Evolutionary conservation across 352 stramenopile genomes (phyloP), one percentile per base, ranked within the genome.

Genomic region (Phytopythium boreale): DNA sequence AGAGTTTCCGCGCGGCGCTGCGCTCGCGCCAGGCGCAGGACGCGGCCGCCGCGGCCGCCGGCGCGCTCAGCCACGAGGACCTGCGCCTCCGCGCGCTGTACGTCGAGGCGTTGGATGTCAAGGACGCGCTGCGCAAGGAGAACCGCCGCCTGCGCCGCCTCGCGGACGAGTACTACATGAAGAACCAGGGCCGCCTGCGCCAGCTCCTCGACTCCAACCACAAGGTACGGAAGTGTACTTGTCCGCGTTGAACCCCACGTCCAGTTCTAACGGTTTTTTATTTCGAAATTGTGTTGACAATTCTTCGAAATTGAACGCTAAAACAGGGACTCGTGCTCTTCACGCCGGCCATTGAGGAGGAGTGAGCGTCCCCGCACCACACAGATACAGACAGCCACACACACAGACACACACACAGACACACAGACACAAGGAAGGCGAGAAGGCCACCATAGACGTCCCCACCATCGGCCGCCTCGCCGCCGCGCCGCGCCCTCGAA

Each of bases 81-180:
- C 41, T 66, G 49, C 70, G 78, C 29, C 56, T 80, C 24, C 71
- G 71, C 24, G 67, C 77, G 36, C 50, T 82, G 34, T 82, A 82
- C 71, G 62, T 84, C 47, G 65, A 78, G 43, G 77, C 68, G 53
- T 64, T 84, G 27, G 70, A 71, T 29, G 70, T 69, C 14, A 90
- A 88, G 61, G 80, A 90, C 61, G 62, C 69, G 41, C 70, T 90
- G 55, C 78, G 79, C 26, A 71, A 86, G 68, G 80, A 90, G 73
- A 88, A 90, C 66, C 68, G 74, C 27, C 79, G 77, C n/a, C 77
- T 90, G 39, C 78, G 80, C 36, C 76, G 75, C 11, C 75, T 88
- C 22, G 80, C 80, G 0, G 80, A 90, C 66, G 79, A 88, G 73
- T 84, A 85, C 67, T 90, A 88, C 75, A 88, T 90, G 80, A 90